Evolutionary conservation across 148 eudicot genomes (phyloP), one percentile per base, ranked within the genome.

Genomic region (Rhododendron ovatum): DNA sequence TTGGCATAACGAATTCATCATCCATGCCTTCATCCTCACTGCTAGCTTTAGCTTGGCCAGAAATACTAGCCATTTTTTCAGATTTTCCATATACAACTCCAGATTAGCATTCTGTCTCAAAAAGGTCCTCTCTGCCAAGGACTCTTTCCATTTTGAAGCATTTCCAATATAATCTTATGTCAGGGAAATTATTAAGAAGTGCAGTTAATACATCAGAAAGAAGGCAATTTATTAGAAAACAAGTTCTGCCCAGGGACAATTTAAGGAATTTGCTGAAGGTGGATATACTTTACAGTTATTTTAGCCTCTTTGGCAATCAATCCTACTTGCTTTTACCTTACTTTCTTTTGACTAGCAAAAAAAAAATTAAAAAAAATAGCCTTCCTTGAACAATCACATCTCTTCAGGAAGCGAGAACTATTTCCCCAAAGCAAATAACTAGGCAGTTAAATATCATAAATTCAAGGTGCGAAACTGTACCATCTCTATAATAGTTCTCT

Each of bases 91-190:
- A 97, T 18, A 97, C 98, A 86, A 93, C 96, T 89, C 94, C 78
- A 97, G 93, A 91, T 95, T 95, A 74, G 83, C 84, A 82, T 86
- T 92, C 51, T 92, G 91, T 82, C 96, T 88, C 47, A 85, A 86
- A 69, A 80, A 33, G 12, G 94, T 91, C 88, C 95, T 92, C 79
- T 93, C 92, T 14, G 89, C 89, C 90, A 97, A 87, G 82, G 95
- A 90, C 41, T 97, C 96, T 88, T 91, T 95, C 99, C 99, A 97
- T 89, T 91, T 97, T 59, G 96, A 88, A 85, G 90, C 89, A 91
- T 96, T 96, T 87, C 95, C 98, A 89, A 88, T 86, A 81, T 86
- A 93, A 90, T 82, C 91, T 78, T 89, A 93, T 82, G 71, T 84
- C 89, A 80, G 20, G 65, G 41, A 51, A 91, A 86, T 2, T 75